Evolutionary conservation across 2,329 filamentous ascomycete species (phyloP).

Genomic region (Didymella segeticola): DNA sequence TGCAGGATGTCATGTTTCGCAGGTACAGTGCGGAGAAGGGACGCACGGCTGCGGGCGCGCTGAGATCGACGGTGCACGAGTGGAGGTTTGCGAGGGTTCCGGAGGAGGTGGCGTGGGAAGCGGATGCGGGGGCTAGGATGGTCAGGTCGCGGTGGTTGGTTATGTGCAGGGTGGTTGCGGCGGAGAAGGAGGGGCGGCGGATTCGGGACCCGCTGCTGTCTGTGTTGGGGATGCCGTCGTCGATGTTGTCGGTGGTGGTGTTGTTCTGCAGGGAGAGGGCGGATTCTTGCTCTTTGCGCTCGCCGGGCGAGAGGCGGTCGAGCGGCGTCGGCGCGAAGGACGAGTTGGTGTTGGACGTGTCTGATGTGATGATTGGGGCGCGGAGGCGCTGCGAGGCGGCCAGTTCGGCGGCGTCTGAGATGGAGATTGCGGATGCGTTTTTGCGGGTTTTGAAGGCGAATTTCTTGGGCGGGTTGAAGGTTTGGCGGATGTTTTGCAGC

Average conservation of each 20-base stretch:
- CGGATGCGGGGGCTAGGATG: conserved; percentile 77
- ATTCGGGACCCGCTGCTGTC: conserved; percentile 23
- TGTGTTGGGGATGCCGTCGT: conserved; percentile 10
- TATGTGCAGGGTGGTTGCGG: conserved; percentile 66
- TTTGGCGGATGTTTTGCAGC: conserved; percentile 72
- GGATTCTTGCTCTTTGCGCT: conserved; percentile 41
- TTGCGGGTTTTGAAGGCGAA: conserved; percentile 78
- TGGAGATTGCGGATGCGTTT: conserved; percentile 61
- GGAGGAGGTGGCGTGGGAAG: conserved; percentile 73
- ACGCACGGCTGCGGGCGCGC: conserved; percentile 62
- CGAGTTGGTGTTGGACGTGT: conserved; percentile 47
- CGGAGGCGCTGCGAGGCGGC: conserved; percentile 56
- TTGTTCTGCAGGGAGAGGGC: neutral
- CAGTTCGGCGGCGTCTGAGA: conserved; percentile 63
- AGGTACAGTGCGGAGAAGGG: conserved; percentile 73
- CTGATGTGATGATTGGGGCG: conserved; percentile 50
- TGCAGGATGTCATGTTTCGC: conserved; percentile 71
- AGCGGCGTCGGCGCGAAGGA: conserved; percentile 52
- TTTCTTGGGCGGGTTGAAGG: conserved; percentile 72
- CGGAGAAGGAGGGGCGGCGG: conserved; percentile 63
- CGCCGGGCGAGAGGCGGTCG: conserved; percentile 42
- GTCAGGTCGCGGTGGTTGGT: conserved; percentile 71
- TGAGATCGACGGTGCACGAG: conserved; percentile 81
- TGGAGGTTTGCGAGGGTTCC: conserved; percentile 74
- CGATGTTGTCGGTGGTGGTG: neutral